phyloP scores from a whole-genome alignment of 805 yeast species.

The Pichia thaimueangensis region DNA sequence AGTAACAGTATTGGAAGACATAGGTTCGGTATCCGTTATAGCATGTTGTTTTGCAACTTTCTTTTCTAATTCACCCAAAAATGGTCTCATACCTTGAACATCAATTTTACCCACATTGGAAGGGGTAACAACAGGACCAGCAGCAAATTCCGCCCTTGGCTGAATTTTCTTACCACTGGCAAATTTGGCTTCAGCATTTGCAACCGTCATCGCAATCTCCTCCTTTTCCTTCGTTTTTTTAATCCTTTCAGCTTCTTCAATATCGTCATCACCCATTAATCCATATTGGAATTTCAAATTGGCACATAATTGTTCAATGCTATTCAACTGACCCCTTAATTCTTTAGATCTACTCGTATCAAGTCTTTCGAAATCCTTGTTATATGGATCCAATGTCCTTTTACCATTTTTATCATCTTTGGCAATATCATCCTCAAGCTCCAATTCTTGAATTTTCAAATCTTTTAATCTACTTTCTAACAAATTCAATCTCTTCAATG shows the following conservation, averaged over 20 bases:
- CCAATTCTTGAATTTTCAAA: slow-evolving; percentile 18
- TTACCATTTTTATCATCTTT: neutral
- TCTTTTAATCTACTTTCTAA: slow-evolving; percentile 42
- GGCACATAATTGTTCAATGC: slow-evolving; percentile 23
- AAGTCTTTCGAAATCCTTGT: neutral
- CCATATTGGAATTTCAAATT: slow-evolving; percentile 23
- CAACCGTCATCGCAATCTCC: slow-evolving; percentile 18
- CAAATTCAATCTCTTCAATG: slow-evolving; percentile 64
- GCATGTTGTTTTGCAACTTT: slow-evolving; percentile 42
- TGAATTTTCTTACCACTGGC: slow-evolving; percentile 25
- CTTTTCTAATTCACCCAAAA: slow-evolving; percentile 46
- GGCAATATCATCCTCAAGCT: slow-evolving; percentile 3
- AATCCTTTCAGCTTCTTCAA: slow-evolving; percentile 8
- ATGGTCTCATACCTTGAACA: slow-evolving; percentile 27
- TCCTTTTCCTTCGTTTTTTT: too few relatives aligned
- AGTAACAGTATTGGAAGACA: neutral
- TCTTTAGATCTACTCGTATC: slow-evolving; percentile 17
- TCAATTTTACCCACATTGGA: slow-evolving; percentile 15
- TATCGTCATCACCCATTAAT: slow-evolving; percentile 20
- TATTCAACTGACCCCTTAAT: slow-evolving; percentile 20
- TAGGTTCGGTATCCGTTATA: slow-evolving; percentile 14
- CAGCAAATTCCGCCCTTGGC: slow-evolving; percentile 18
- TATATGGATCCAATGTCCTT: slow-evolving; percentile 27
- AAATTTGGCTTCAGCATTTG: slow-evolving; percentile 25
- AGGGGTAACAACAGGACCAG: slow-evolving; percentile 11